Conservation (phyloP, 805 yeast genomes). For the Suhomyces sp. region DNA sequence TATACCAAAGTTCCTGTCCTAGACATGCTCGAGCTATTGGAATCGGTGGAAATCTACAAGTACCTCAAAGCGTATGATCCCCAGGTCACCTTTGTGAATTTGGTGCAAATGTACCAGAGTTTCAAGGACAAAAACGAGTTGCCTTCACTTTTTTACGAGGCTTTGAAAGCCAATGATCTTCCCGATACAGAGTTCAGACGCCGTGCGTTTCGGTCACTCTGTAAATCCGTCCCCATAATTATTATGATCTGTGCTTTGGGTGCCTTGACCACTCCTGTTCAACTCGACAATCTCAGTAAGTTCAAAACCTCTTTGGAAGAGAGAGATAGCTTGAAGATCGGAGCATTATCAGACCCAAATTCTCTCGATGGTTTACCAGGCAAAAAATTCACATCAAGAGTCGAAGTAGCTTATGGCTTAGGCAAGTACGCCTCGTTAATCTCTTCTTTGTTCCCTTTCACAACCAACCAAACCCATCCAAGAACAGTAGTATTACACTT, state of each 20-base stretch:
- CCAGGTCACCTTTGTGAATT: constrained; percentile 15
- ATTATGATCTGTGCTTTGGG: constrained; percentile 33
- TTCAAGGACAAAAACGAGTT: constrained; percentile 4
- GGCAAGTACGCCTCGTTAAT: constrained; percentile 21
- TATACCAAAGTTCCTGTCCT: constrained; percentile 34
- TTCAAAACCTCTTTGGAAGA: constrained; percentile 28
- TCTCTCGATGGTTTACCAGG: constrained; percentile 4
- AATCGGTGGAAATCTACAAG: constrained; percentile 25
- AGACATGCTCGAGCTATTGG: constrained; percentile 27
- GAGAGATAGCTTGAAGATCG: constrained; percentile 16
- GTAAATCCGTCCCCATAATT: constrained; percentile 24
- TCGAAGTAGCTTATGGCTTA: constrained; percentile 18
- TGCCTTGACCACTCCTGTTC: constrained; percentile 27
- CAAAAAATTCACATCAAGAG: constrained; percentile 17
- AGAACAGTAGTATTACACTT: constrained; percentile 18
- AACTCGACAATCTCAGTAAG: constrained; percentile 30
- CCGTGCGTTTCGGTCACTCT: constrained; percentile 17
- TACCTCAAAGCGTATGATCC: constrained; percentile 17
- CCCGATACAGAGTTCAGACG: constrained; percentile 17
- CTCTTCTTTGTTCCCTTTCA: constrained; percentile 19
- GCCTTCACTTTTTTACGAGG: constrained; percentile 13
- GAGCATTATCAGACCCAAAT: constrained; percentile 15
- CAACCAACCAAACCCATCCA: constrained; percentile 14
- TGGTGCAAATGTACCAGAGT: constrained; percentile 11
- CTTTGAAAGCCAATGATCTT: constrained; percentile 13